Evolutionary conservation across 352 stramenopile species (phyloP).

Genomic region (Pythium periplocum): DNA sequence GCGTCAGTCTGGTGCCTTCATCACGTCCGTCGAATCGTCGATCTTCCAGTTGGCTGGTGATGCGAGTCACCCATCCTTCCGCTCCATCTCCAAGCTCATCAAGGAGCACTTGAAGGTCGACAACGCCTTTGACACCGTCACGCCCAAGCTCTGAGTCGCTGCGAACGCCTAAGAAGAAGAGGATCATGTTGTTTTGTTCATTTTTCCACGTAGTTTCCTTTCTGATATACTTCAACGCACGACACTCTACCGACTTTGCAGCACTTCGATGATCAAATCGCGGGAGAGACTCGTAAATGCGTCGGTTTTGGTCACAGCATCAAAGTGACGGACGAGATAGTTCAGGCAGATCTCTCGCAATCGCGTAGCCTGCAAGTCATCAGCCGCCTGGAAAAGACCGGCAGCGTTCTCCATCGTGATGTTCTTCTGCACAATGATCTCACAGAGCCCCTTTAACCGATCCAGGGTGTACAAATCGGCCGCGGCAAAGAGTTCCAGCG

Average conservation of each 20-base stretch:
- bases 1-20: constrained; percentile 88
- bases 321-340: constrained; percentile 89
- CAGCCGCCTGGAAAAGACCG: constrained; percentile 77
- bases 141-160: too few species aligned
- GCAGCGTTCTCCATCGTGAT: constrained; percentile 86
- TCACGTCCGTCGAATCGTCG: constrained; percentile 94
- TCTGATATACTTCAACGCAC: neutral
- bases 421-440: constrained; percentile 88
- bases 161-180: too few species aligned
- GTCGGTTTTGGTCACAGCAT: constrained; percentile 89
- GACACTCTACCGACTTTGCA: constrained; percentile 49
- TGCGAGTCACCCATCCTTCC: constrained; percentile 92
- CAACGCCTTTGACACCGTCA: constrained; percentile 47
- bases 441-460: constrained; percentile 89
- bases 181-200: neutral
- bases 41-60: constrained; percentile 94
- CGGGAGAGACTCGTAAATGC: constrained; percentile 79
- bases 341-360: constrained; percentile 86
- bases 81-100: constrained; percentile 90
- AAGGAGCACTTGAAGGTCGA: constrained; percentile 85
- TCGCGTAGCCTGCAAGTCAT: constrained; percentile 78
- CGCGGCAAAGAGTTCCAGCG: constrained; percentile 92
- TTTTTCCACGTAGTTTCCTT: neutral
- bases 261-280: constrained; percentile 86
- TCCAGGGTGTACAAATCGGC: constrained; percentile 95